Percentiles rank a stretch among this genome's conserved stretches.
phyloP scores from a whole-genome alignment of 2,329 filamentous ascomycete species.

The Fusarium austroafricanum region DNA sequence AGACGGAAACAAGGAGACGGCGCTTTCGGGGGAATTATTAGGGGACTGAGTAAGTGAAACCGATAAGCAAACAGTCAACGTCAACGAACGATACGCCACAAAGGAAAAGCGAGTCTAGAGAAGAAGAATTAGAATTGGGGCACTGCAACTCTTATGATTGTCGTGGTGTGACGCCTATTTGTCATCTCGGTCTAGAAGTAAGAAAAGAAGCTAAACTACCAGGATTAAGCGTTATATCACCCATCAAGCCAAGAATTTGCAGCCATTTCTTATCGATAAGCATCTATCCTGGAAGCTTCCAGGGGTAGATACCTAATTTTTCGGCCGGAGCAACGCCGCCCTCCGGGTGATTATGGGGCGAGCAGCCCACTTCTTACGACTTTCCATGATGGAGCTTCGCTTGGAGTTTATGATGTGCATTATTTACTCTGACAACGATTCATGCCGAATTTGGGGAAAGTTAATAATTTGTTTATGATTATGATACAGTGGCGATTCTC shows the following conservation, averaged over 20 bases:
- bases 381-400: background rate
- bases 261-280: slow-evolving; percentile 24
- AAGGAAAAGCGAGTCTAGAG: slow-evolving; percentile 4
- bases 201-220: slow-evolving; percentile 7
- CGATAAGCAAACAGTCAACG: background rate
- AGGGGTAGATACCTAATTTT: slow-evolving; percentile 2
- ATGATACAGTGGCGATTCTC: background rate
- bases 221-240: slow-evolving; percentile 1
- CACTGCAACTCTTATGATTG: slow-evolving; percentile 11
- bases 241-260: background rate
- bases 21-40: slow-evolving; percentile 12
- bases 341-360: slow-evolving; percentile 26
- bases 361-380: background rate
- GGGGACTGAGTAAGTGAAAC: background rate
- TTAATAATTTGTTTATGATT: background rate
- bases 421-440: background rate
- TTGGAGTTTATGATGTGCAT: background rate
- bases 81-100: background rate
- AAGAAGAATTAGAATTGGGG: slow-evolving; percentile 5
- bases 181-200: slow-evolving; percentile 33
- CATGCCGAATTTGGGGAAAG: background rate
- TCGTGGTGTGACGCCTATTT: slow-evolving; percentile 42
- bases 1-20: slow-evolving; percentile 15
- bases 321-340: slow-evolving; percentile 21
- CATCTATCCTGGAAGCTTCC: slow-evolving; percentile 7